These are phyloP conservation scores for Mikania micrantha DNA, from an alignment of 129 eudicot species.

Conservation along the genomic window DNA sequence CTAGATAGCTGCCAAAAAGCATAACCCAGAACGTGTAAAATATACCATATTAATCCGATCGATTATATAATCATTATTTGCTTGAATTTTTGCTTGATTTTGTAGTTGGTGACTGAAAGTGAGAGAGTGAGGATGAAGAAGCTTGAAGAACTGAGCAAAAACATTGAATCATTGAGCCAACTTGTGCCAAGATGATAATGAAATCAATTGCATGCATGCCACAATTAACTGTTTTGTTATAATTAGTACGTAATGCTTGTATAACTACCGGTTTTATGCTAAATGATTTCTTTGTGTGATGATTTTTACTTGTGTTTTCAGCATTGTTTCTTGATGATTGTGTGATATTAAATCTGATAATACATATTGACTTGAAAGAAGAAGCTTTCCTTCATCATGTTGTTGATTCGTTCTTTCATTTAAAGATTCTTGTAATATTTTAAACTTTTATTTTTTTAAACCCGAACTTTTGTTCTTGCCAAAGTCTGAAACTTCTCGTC, in stretches of 20 bases:
- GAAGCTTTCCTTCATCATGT: constrained; percentile 3
- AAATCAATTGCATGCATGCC: neutral
- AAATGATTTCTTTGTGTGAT: constrained; percentile 1
- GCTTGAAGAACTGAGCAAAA: constrained; percentile 78
- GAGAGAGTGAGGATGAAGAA: constrained; percentile 77
- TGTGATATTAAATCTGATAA: constrained; percentile 7
- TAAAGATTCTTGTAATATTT: neutral
- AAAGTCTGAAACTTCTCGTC: too few species aligned
- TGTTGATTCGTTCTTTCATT: neutral
- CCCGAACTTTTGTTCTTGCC: too few species aligned
- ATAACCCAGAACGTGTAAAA: too few species aligned
- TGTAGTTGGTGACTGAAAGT: constrained; percentile 76
- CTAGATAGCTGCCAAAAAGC: too few species aligned
- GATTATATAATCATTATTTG: too few species aligned
- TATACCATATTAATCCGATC: too few species aligned
- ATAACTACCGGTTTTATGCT: constrained; percentile 18
- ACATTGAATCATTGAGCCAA: constrained; percentile 42
- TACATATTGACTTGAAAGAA: neutral
- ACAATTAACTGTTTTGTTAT: constrained; percentile 7
- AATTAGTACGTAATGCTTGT: constrained; percentile 9
- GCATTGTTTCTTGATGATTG: constrained; percentile 10
- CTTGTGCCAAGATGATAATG: constrained; percentile 17
- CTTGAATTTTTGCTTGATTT: constrained; percentile 11
- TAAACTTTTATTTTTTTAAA: neutral
- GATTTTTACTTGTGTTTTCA: constrained; percentile 17